These are phyloP conservation scores for Stygiomarasmius scandens DNA, from an alignment of 1,284 basidiomycete species.

Conservation along the genomic window DNA sequence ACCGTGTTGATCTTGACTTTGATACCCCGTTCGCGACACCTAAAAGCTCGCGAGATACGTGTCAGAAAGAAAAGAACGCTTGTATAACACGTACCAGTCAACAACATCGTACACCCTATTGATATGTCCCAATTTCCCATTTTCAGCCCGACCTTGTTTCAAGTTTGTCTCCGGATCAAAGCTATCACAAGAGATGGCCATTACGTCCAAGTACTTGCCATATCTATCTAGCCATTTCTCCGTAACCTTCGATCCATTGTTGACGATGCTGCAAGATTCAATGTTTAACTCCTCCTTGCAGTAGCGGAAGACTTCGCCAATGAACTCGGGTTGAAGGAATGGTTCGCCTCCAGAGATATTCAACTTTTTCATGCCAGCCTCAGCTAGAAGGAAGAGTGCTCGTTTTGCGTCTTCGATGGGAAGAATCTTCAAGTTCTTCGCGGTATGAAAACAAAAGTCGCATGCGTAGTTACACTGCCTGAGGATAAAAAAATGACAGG, in stretches of 20 bases:
- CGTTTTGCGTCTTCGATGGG: constrained; percentile 39
- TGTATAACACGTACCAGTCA: constrained; percentile 30
- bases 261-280: constrained; percentile 42
- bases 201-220: constrained; percentile 42
- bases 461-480: constrained; percentile 38
- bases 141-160: constrained; percentile 35
- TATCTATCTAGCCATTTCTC: constrained; percentile 43
- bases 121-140: constrained; percentile 33
- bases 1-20: constrained; percentile 45
- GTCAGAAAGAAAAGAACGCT: background rate
- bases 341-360: constrained; percentile 47
- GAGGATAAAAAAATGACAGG: no score
- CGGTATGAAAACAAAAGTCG: constrained; percentile 44
- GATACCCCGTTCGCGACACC: constrained; percentile 37
- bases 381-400: constrained; percentile 36
- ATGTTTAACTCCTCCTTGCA: constrained; percentile 42
- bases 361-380: constrained; percentile 43
- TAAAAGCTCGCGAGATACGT: background rate
- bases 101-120: constrained; percentile 36
- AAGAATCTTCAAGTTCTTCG: constrained; percentile 36
- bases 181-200: constrained; percentile 45
- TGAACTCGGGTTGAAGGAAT: constrained; percentile 39
- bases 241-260: constrained; percentile 44
- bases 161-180: constrained; percentile 42
- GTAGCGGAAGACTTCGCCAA: constrained; percentile 42